These are phyloP conservation scores for Aspergillus spinulosporus DNA, from an alignment of 2,329 filamentous ascomycete genomes.

Conservation along the genomic window DNA sequence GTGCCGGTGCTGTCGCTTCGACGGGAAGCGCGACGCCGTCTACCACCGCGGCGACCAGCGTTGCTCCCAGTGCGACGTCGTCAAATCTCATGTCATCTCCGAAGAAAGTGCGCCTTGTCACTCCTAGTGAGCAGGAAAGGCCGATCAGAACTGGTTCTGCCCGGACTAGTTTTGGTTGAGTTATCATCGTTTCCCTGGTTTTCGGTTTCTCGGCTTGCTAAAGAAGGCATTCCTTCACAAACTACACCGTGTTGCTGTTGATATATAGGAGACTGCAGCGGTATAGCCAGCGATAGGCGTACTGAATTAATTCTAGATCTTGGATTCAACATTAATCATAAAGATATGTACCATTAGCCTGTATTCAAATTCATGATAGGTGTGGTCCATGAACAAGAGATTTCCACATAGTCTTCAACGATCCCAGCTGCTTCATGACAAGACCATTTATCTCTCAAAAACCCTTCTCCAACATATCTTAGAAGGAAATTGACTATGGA, in stretches of 20 bases:
- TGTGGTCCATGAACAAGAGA: neutral
- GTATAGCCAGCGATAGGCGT: no score
- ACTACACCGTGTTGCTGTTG: no score
- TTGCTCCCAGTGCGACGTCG: conserved; percentile 24
- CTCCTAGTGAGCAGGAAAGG: conserved; percentile 44
- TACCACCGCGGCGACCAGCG: conserved; percentile 25
- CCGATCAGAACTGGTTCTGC: conserved; percentile 23
- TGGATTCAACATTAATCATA: no score
- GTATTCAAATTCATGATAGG: neutral
- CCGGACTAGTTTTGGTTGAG: conserved; percentile 24
- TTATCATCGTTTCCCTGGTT: neutral
- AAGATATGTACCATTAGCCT: no score
- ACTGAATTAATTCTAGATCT: no score
- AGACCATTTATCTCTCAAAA: neutral
- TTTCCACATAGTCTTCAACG: neutral
- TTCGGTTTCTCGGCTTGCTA: no score
- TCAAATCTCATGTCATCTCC: conserved; percentile 43
- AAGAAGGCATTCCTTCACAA: no score
- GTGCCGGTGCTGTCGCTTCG: conserved; percentile 19
- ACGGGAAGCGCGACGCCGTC: conserved; percentile 25
- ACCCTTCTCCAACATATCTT: no score
- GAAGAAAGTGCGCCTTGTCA: conserved; percentile 48
- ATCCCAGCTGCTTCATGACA: neutral
- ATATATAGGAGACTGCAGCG: no score
- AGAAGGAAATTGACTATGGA: no score